Percentiles rank a stretch among this genome's conserved stretches.
Evolutionary conservation across 306 rosid species (phyloP).

Genomic region (Malus sieversii): DNA sequence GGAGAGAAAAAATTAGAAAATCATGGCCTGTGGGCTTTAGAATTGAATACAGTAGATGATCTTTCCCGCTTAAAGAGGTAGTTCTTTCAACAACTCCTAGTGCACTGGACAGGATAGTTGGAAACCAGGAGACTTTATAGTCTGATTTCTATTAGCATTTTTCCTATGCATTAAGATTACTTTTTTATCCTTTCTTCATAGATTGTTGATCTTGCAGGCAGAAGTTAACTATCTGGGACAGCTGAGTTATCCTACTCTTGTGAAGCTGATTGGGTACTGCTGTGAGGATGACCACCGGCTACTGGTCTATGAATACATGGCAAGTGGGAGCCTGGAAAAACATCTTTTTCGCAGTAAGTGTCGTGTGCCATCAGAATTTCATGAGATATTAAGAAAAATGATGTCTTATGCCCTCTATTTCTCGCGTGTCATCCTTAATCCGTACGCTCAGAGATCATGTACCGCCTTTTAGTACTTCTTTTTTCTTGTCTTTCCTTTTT

Average conservation of each 20-base stretch:
- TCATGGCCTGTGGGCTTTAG: background rate
- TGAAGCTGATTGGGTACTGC: conserved; percentile 92
- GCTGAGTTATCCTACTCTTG: conserved; percentile 82
- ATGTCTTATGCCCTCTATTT: background rate
- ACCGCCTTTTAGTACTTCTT: background rate
- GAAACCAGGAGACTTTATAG: background rate
- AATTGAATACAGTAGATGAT: background rate
- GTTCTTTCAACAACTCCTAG: background rate
- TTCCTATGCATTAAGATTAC: background rate
- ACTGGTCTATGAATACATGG: conserved; percentile 93
- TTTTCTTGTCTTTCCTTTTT: background rate
- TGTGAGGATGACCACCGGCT: conserved; percentile 93
- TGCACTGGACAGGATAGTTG: background rate
- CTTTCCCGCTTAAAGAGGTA: background rate
- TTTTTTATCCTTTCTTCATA: background rate
- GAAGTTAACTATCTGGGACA: conserved; percentile 95
- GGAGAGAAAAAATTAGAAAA: background rate
- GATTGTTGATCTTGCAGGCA: conserved; percentile 48
- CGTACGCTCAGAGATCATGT: background rate
- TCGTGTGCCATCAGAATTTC: background rate
- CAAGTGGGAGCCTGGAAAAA: conserved; percentile 90
- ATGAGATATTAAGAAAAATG: conserved; percentile 1
- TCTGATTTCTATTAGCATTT: background rate
- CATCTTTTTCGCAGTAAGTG: conserved; percentile 93
- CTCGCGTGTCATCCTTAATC: background rate